phyloP scores from a whole-genome alignment of 2,329 filamentous ascomycete genomes.

The Xylariaceae sp. region DNA sequence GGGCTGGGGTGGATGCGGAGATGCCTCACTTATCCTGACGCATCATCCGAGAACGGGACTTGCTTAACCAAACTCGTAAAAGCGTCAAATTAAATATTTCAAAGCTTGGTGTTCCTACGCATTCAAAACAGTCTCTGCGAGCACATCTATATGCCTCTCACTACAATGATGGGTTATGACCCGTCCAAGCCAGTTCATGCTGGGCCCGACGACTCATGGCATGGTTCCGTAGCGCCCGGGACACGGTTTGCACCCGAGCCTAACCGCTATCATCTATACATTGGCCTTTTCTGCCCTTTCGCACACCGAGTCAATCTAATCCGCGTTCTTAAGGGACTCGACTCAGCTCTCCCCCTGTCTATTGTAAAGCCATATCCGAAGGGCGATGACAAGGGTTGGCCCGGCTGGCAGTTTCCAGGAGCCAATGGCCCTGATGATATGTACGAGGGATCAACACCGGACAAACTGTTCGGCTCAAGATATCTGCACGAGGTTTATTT shows the following conservation, averaged over 20 bases:
- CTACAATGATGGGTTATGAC: slow-evolving; percentile 21
- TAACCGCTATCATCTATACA: slow-evolving; percentile 34
- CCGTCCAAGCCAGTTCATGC: slow-evolving; percentile 29
- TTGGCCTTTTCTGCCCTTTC: slow-evolving; percentile 69
- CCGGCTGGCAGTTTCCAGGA: slow-evolving; percentile 65
- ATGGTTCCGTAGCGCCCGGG: slow-evolving; percentile 32
- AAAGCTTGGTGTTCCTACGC: too few relatives aligned
- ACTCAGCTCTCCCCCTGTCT: slow-evolving; percentile 59
- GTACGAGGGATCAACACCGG: slow-evolving; percentile 65
- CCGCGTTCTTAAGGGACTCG: slow-evolving; percentile 62
- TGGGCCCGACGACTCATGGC: slow-evolving; percentile 35
- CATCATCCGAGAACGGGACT: too few relatives aligned
- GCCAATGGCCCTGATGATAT: slow-evolving; percentile 47
- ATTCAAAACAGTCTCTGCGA: too few relatives aligned
- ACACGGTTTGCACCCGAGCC: slow-evolving; percentile 33
- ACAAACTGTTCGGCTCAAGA: slow-evolving; percentile 62
- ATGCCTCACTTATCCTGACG: too few relatives aligned
- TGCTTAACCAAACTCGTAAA: too few relatives aligned
- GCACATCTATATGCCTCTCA: too few relatives aligned
- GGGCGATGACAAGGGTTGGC: slow-evolving; percentile 66
- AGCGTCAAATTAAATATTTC: too few relatives aligned
- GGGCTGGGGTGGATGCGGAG: too few relatives aligned
- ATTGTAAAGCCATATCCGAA: slow-evolving; percentile 71
- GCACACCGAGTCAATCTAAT: slow-evolving; percentile 65
- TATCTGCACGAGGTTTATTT: slow-evolving; percentile 70